Conservation (phyloP, 768 basidiomycete genomes). For the Pholiota conissans region DNA sequence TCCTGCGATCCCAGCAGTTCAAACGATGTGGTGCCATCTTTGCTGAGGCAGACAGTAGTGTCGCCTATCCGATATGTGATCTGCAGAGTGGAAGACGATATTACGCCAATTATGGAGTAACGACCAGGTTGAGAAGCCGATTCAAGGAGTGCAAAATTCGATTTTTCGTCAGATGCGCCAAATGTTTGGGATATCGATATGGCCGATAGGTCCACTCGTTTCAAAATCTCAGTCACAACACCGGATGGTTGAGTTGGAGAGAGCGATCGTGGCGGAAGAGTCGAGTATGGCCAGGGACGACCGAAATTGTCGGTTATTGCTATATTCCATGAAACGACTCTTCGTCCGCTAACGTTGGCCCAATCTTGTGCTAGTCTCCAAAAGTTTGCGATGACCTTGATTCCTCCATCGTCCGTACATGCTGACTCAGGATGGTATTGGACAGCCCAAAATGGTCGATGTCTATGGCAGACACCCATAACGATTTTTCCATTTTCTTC, state of each 20-base stretch:
- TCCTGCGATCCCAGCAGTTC: slow-evolving; percentile 50
- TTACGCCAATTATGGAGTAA: slow-evolving; percentile 69
- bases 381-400: slow-evolving; percentile 71
- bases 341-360: slow-evolving; percentile 41
- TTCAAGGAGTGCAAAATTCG: slow-evolving; percentile 73
- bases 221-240: slow-evolving; percentile 37
- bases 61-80: slow-evolving; percentile 61
- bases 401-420: slow-evolving; percentile 66
- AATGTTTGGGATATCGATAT: slow-evolving; percentile 60
- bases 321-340: slow-evolving; percentile 40
- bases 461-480: slow-evolving; percentile 70
- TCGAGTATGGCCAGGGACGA: slow-evolving; percentile 56
- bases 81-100: slow-evolving; percentile 52
- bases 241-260: slow-evolving; percentile 19
- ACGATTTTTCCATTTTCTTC: slow-evolving; percentile 66
- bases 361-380: slow-evolving; percentile 68
- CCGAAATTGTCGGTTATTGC: slow-evolving; percentile 39
- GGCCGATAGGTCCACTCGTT: slow-evolving; percentile 41
- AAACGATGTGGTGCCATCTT: slow-evolving; percentile 30
- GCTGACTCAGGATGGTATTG: slow-evolving; percentile 91
- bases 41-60: slow-evolving; percentile 41
- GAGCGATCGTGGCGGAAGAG: slow-evolving; percentile 24
- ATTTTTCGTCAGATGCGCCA: slow-evolving; percentile 54
- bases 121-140: slow-evolving; percentile 76
- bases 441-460: slow-evolving; percentile 80